Conservation (phyloP, 352 stramenopile genomes). For the Bremia lactucae region DNA sequence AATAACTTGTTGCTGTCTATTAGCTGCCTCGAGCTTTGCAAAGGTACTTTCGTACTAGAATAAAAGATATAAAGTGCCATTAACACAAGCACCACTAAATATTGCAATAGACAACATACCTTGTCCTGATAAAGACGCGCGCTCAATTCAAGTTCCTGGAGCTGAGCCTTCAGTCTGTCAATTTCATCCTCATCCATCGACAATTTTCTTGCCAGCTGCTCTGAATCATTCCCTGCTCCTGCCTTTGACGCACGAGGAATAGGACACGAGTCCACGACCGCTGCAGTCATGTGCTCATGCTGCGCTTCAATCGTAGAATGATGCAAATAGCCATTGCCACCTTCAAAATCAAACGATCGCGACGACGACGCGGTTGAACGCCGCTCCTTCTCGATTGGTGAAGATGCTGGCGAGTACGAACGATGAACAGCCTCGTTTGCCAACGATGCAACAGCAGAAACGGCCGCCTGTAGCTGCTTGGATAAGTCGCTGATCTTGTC, state of each 20-base stretch:
- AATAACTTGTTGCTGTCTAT: conserved; percentile 45
- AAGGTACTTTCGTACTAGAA: conserved; percentile 44
- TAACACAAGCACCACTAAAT: neutral
- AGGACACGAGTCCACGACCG: conserved; percentile 31
- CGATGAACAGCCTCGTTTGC: conserved; percentile 14
- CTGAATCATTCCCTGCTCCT: neutral
- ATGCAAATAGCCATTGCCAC: conserved; percentile 25
- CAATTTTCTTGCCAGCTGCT: conserved; percentile 19
- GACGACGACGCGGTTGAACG: conserved; percentile 31
- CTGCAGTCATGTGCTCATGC: conserved; percentile 28
- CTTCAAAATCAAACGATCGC: conserved; percentile 21
- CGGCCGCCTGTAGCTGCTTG: conserved; percentile 35
- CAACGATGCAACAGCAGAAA: conserved; percentile 17
- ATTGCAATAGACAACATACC: conserved; percentile 9
- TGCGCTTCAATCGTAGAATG: conserved; percentile 21
- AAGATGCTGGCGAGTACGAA: conserved; percentile 16
- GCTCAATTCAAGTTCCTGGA: conserved; percentile 33
- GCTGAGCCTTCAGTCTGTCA: conserved; percentile 29
- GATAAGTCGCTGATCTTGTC: conserved; percentile 36
- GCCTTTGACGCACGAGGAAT: conserved; percentile 28
- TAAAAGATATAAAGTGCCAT: conserved; percentile 1
- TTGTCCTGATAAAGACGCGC: conserved; percentile 40
- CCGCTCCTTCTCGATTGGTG: conserved; percentile 28
- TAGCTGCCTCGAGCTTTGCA: conserved; percentile 39
- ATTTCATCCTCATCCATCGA: conserved; percentile 31